phyloP scores from a whole-genome alignment of 2,329 filamentous ascomycete genomes.

The Aspergillus texensis region DNA sequence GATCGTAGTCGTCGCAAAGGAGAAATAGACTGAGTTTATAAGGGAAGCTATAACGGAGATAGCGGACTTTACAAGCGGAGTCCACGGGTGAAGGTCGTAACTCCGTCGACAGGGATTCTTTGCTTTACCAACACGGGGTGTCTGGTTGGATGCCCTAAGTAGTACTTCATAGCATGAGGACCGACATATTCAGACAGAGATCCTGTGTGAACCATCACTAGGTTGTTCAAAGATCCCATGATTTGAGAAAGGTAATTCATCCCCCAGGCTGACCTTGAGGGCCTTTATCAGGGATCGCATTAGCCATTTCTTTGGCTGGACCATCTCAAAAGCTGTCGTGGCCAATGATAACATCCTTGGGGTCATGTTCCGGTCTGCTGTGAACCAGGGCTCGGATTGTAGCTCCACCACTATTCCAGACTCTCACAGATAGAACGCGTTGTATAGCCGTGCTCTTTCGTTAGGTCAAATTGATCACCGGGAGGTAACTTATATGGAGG shows the following conservation, averaged over 20 bases:
- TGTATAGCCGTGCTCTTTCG: conserved; percentile 29
- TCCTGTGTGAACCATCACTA: no score
- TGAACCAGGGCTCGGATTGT: conserved; percentile 36
- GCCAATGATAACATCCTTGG: conserved; percentile 49
- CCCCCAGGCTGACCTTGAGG: conserved; percentile 25
- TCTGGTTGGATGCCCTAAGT: no score
- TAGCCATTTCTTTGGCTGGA: conserved; percentile 13
- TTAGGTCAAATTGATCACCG: conserved; percentile 21
- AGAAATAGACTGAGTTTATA: background rate
- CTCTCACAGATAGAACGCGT: conserved; percentile 22
- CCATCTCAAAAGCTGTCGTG: conserved; percentile 47
- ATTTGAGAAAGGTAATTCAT: no score
- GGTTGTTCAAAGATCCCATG: no score
- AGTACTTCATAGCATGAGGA: no score
- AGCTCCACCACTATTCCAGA: conserved; percentile 20
- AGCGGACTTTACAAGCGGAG: background rate
- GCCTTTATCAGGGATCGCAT: conserved; percentile 18
- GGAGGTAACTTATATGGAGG: conserved; percentile 33
- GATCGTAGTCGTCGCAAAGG: background rate
- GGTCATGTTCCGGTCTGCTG: conserved; percentile 32
- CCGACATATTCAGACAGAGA: no score
- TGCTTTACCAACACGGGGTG: no score
- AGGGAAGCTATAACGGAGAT: background rate
- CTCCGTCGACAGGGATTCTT: background rate
- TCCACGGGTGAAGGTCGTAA: background rate